These are phyloP conservation scores for Caulochytrium protostelioides DNA, from an alignment of 371 early-diverging fungal genomes.

Conservation along the genomic window DNA sequence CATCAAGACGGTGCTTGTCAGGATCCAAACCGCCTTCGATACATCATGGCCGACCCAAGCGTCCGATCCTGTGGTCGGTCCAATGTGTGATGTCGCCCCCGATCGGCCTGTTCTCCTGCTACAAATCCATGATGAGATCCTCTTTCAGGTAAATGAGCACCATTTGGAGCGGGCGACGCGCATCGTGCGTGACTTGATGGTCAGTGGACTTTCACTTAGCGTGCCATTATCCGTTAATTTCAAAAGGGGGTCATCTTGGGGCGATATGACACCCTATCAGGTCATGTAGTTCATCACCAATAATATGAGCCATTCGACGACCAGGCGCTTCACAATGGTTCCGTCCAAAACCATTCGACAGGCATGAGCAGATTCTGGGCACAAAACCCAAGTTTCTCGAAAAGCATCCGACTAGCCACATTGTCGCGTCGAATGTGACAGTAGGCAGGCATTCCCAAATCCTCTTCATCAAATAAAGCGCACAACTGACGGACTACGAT, in stretches of 20 bases:
- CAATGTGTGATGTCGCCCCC: neutral
- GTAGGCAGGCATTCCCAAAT: too few relatives aligned
- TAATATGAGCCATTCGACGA: too few relatives aligned
- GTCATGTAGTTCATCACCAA: too few relatives aligned
- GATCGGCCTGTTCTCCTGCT: constrained; percentile 4
- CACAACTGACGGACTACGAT: too few relatives aligned
- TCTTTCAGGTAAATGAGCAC: constrained; percentile 2
- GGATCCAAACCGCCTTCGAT: neutral
- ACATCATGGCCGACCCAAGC: neutral
- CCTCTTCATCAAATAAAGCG: too few relatives aligned
- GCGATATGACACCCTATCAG: too few relatives aligned
- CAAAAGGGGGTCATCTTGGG: constrained; percentile 2
- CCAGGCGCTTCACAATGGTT: too few relatives aligned
- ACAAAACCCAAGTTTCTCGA: too few relatives aligned
- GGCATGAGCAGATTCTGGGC: too few relatives aligned
- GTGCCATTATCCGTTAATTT: constrained; percentile 2
- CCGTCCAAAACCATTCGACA: too few relatives aligned
- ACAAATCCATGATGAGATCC: constrained; percentile 9
- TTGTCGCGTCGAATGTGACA: too few relatives aligned
- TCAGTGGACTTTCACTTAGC: neutral
- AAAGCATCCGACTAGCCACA: too few relatives aligned
- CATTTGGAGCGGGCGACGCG: neutral
- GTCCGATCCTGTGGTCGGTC: neutral
- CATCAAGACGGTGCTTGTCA: constrained; percentile 3
- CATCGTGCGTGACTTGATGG: constrained; percentile 3